These are phyloP conservation scores for Fonsecaea monophora DNA, from an alignment of 2,329 filamentous ascomycete genomes.

Conservation along the genomic window DNA sequence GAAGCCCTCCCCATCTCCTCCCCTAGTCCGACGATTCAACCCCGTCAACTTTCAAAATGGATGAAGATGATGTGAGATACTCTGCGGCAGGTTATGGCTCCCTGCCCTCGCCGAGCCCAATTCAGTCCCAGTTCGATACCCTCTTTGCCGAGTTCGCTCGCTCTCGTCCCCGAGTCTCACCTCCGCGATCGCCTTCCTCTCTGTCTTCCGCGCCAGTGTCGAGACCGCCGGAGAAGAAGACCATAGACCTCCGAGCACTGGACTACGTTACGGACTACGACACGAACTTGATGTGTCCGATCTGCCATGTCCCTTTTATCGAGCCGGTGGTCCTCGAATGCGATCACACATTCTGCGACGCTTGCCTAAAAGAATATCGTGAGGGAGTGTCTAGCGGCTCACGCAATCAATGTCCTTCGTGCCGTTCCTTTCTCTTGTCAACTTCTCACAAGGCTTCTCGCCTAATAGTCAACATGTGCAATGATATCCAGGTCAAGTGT, in stretches of 20 bases:
- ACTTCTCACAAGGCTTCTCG: slow-evolving; percentile 57
- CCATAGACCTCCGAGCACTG: slow-evolving; percentile 60
- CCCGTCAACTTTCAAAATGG: slow-evolving; percentile 18
- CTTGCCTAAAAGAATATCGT: slow-evolving; percentile 59
- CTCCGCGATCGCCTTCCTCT: slow-evolving; percentile 30
- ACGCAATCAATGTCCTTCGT: slow-evolving; percentile 61
- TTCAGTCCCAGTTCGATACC: slow-evolving; percentile 37
- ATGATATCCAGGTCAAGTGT: slow-evolving; percentile 66
- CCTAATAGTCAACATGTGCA: slow-evolving; percentile 66
- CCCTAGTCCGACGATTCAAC: not conserved
- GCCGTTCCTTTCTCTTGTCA: slow-evolving; percentile 55
- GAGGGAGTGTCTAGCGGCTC: slow-evolving; percentile 26
- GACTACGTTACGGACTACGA: slow-evolving; percentile 65
- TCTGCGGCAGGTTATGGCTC: slow-evolving; percentile 26
- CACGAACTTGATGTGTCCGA: slow-evolving; percentile 67
- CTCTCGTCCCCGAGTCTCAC: slow-evolving; percentile 35
- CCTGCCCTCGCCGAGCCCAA: slow-evolving; percentile 23
- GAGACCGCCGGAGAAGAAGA: not conserved
- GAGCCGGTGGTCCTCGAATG: slow-evolving; percentile 65
- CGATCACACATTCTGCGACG: slow-evolving; percentile 69
- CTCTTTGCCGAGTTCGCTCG: slow-evolving; percentile 39
- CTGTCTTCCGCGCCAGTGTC: slow-evolving; percentile 24
- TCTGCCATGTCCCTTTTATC: slow-evolving; percentile 69
- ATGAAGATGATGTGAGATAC: slow-evolving; percentile 17
- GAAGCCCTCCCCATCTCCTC: slow-evolving; percentile 5